Conservation (phyloP, 345 rosid species). For the Geranium rotundifolium region DNA sequence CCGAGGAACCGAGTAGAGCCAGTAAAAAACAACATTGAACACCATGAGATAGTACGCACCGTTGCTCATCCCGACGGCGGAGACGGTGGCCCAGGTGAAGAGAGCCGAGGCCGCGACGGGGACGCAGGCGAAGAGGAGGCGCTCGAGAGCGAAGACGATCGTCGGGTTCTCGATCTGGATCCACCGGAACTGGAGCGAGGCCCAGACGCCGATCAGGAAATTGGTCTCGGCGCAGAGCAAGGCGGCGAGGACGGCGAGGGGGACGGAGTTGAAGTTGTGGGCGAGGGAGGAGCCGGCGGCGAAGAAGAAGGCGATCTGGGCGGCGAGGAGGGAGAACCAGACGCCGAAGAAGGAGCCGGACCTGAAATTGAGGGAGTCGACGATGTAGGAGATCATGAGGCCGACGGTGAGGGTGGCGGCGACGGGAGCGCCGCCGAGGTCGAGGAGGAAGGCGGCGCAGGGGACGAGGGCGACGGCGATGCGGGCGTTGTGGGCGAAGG, state of each 20-base stretch:
- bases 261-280: conserved; percentile 43
- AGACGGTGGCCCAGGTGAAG: conserved; percentile 92
- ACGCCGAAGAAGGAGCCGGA: conserved; percentile 74
- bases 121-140: conserved; percentile 74
- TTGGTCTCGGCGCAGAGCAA: conserved; percentile 70
- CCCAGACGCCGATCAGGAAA: conserved; percentile 82
- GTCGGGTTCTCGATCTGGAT: conserved; percentile 82
- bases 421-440: conserved; percentile 91
- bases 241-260: conserved; percentile 57
- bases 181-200: conserved; percentile 97
- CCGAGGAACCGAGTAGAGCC: conserved; percentile 76
- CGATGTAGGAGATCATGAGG: conserved; percentile 78
- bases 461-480: conserved; percentile 75
- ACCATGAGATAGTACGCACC: conserved; percentile 72
- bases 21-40: conserved; percentile 76
- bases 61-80: conserved; percentile 81
- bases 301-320: conserved; percentile 95
- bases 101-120: conserved; percentile 71
- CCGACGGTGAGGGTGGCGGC: conserved; percentile 64
- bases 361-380: conserved; percentile 78
- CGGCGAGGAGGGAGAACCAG: conserved; percentile 72
- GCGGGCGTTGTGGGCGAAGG: conserved; percentile 67
- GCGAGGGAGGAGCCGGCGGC: conserved; percentile 38
- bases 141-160: conserved; percentile 82
- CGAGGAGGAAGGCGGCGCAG: conserved; percentile 80